Evolutionary conservation across 2,329 filamentous ascomycete species (phyloP).

Genomic region (Neofusicoccum laricinum): DNA sequence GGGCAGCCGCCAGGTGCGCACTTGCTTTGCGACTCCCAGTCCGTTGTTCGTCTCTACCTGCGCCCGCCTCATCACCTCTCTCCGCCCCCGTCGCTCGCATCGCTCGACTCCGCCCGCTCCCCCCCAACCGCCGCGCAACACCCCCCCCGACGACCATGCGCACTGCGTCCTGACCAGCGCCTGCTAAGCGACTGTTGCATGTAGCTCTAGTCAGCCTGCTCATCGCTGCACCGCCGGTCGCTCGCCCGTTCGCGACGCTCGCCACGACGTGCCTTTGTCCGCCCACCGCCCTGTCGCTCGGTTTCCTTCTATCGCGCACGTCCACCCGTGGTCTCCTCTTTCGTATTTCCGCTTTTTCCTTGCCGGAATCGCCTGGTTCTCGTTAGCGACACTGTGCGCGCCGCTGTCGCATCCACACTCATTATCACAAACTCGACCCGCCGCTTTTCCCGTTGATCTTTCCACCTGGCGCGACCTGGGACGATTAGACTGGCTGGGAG

Average conservation of each 20-base stretch:
- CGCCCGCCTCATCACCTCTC: conserved; percentile 9
- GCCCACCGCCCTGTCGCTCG: conserved; percentile 1
- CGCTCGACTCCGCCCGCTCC: conserved; percentile 19
- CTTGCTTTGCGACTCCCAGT: neutral
- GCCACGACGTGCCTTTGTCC: neutral
- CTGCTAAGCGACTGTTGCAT: conserved; percentile 5
- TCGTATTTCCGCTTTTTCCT: neutral
- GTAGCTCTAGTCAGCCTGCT: neutral
- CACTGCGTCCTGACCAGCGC: conserved; percentile 1
- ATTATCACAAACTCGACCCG: conserved; percentile 12
- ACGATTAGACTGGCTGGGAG: neutral
- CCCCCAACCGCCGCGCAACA: conserved; percentile 23
- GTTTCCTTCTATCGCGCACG: conserved; percentile 10
- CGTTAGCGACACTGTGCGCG: conserved; percentile 6
- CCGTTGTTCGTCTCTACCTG: neutral
- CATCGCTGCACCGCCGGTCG: conserved; percentile 9
- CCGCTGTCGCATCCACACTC: conserved; percentile 15
- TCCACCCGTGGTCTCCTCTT: neutral
- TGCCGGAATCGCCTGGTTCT: neutral
- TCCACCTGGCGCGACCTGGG: neutral
- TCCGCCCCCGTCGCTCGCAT: conserved; percentile 22
- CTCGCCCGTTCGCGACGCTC: conserved; percentile 5
- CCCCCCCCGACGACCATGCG: conserved; percentile 6
- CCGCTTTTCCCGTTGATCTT: conserved; percentile 1
- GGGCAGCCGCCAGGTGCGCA: too few species aligned